Evolutionary conservation across 2,329 filamentous ascomycete species (phyloP).

Genomic region (Colletotrichum sp.): DNA sequence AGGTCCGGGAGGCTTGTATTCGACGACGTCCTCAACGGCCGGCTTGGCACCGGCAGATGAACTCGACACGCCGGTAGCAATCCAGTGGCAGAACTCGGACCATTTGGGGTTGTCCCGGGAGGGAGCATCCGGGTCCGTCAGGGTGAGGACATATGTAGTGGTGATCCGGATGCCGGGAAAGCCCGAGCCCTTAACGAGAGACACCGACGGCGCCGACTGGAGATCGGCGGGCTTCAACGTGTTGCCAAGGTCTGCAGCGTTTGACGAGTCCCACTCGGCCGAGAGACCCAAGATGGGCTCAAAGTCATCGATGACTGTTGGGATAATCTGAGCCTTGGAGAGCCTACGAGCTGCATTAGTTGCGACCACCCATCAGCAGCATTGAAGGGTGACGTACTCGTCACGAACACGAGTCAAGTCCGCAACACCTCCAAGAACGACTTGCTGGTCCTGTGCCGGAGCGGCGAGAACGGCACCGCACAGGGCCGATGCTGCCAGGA

Average conservation of each 20-base stretch:
- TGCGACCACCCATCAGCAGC: neutral
- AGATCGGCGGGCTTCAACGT: constrained; percentile 14
- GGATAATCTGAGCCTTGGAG: constrained; percentile 18
- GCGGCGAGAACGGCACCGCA: neutral
- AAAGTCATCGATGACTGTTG: constrained; percentile 20
- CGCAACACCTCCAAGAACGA: constrained; percentile 2
- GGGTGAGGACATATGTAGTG: constrained; percentile 33
- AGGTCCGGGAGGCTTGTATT: constrained; percentile 46
- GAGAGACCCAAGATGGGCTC: constrained; percentile 20
- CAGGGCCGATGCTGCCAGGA: constrained; percentile 7
- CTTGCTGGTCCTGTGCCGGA: neutral
- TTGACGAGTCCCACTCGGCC: constrained; percentile 11
- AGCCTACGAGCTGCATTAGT: constrained; percentile 9
- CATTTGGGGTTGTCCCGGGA: constrained; percentile 46
- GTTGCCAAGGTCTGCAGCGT: constrained; percentile 20
- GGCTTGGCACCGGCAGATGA: constrained; percentile 22
- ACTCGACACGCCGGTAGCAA: constrained; percentile 34
- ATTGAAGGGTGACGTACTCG: neutral
- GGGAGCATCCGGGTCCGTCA: constrained; percentile 49
- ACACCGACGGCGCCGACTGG: constrained; percentile 7
- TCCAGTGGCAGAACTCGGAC: constrained; percentile 52
- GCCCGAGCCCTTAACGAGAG: constrained; percentile 4
- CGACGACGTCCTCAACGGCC: constrained; percentile 37
- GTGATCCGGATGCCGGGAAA: constrained; percentile 20
- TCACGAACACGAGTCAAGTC: constrained; percentile 22